Percentiles rank a stretch among this genome's conserved stretches.
These are phyloP conservation scores for Aureobasidium sp. DNA, from an alignment of 2,329 filamentous ascomycete genomes.

Conservation along the genomic window DNA sequence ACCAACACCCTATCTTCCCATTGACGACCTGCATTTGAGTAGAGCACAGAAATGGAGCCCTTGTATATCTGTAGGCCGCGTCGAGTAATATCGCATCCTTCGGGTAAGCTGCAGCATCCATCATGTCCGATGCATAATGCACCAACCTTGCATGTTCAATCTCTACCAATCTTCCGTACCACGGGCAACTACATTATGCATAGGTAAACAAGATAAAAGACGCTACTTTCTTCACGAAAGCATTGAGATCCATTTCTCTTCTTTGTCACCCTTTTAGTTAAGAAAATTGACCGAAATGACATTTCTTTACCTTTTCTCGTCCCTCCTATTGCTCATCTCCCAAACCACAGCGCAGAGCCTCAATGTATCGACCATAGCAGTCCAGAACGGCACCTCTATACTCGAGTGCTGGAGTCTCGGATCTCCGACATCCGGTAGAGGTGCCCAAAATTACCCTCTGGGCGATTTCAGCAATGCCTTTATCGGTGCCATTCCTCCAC, in stretches of 20 bases:
- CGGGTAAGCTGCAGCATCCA: not conserved
- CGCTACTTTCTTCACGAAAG: no score
- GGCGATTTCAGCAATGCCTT: slow-evolving; percentile 7
- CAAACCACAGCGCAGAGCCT: not conserved
- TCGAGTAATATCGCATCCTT: not conserved
- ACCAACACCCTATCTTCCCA: not conserved
- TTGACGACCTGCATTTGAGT: not conserved
- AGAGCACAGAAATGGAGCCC: no score
- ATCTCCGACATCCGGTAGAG: not conserved
- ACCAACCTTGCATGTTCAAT: not conserved
- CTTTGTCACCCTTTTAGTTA: no score
- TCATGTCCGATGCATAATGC: not conserved
- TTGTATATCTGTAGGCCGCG: no score
- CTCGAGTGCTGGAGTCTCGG: slow-evolving; percentile 8
- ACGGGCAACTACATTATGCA: not conserved
- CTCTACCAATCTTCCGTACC: not conserved
- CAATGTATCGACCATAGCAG: slow-evolving; percentile 6
- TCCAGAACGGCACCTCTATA: not conserved
- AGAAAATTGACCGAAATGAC: not conserved
- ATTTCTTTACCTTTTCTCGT: not conserved
- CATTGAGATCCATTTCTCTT: not conserved
- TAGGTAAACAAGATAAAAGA: not conserved
- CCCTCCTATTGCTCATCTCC: not conserved
- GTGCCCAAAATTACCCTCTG: slow-evolving; percentile 5
- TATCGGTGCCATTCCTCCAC: slow-evolving; percentile 5